Conservation (phyloP, 306 rosid species). For the Crataegus laevigata region DNA sequence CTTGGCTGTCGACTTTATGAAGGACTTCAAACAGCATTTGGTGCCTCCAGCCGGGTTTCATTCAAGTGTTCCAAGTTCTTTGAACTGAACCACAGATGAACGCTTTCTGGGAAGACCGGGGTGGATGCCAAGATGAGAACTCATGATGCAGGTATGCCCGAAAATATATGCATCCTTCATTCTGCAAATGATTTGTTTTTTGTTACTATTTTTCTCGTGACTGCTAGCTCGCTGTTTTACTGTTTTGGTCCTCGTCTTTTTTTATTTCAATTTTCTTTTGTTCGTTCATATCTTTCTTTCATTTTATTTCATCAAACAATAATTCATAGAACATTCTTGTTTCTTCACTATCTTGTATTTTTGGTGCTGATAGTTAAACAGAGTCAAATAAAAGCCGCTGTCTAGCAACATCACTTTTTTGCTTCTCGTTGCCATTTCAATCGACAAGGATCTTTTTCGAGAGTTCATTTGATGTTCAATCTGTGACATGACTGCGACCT, state of each 20-base stretch:
- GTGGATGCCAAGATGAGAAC: constrained; percentile 1
- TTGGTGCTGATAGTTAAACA: background rate
- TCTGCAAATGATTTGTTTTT: background rate
- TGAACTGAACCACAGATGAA: background rate
- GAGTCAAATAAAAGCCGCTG: too few species aligned
- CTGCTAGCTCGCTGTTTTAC: background rate
- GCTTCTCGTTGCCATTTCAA: background rate
- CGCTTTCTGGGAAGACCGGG: constrained; percentile 6
- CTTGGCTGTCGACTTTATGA: background rate
- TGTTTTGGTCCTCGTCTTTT: background rate
- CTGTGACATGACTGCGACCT: background rate
- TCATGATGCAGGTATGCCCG: constrained; percentile 6
- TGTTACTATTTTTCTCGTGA: background rate
- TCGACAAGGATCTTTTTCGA: background rate
- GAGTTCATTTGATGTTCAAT: background rate
- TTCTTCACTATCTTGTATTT: background rate
- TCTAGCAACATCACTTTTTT: too few species aligned
- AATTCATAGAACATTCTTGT: too few species aligned
- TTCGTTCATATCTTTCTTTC: background rate
- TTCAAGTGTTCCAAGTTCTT: constrained; percentile 7
- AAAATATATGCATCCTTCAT: background rate
- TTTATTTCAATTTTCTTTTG: background rate
- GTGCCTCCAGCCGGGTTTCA: constrained; percentile 15
- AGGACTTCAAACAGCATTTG: constrained; percentile 10
- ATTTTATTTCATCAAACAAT: background rate